Percentiles rank a stretch among this genome's conserved stretches.
Conservation (phyloP, 257 asterid species). For the Nicotiana benthamiana region DNA sequence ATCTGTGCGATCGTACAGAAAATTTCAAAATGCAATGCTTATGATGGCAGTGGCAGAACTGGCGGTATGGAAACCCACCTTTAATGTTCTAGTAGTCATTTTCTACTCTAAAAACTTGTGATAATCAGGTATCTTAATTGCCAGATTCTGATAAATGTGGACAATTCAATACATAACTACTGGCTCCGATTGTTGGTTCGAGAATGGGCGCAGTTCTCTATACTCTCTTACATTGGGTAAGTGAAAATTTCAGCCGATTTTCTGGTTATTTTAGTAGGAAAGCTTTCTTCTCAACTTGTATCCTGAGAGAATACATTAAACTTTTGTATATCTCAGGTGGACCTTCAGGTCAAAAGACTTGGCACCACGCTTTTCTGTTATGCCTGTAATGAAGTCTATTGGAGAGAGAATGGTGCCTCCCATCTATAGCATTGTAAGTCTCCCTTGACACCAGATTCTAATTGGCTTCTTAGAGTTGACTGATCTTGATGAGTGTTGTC, state of each 20-base stretch:
- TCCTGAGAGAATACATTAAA: not conserved
- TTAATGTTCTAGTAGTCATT: not conserved
- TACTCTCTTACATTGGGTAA: slow-evolving; percentile 74
- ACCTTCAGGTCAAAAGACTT: slow-evolving; percentile 62
- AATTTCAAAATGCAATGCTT: slow-evolving; percentile 85
- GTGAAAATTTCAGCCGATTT: not conserved
- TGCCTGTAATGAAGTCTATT: slow-evolving; percentile 48
- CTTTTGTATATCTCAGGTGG: slow-evolving; percentile 45
- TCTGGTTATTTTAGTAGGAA: not conserved
- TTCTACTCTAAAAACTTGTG: not conserved
- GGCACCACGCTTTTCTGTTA: slow-evolving; percentile 67
- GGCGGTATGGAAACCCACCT: slow-evolving; percentile 39
- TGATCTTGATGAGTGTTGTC: not conserved
- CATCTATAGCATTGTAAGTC: slow-evolving; percentile 81
- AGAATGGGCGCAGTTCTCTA: slow-evolving; percentile 74
- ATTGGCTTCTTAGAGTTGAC: not conserved
- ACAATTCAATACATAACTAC: slow-evolving; percentile 44
- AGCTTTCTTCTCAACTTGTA: not conserved
- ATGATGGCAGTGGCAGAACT: slow-evolving; percentile 68
- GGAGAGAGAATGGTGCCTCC: slow-evolving; percentile 53
- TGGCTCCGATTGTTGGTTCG: slow-evolving; percentile 77
- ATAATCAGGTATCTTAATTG: slow-evolving; percentile 3
- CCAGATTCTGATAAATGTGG: slow-evolving; percentile 62
- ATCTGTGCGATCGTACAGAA: slow-evolving; percentile 33
- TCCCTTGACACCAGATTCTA: not conserved